A percentile compares a stretch with the other conserved stretches of the same genome.
These are phyloP conservation scores for Echites panduratus DNA, from an alignment of 257 asterid species.

Conservation along the genomic window DNA sequence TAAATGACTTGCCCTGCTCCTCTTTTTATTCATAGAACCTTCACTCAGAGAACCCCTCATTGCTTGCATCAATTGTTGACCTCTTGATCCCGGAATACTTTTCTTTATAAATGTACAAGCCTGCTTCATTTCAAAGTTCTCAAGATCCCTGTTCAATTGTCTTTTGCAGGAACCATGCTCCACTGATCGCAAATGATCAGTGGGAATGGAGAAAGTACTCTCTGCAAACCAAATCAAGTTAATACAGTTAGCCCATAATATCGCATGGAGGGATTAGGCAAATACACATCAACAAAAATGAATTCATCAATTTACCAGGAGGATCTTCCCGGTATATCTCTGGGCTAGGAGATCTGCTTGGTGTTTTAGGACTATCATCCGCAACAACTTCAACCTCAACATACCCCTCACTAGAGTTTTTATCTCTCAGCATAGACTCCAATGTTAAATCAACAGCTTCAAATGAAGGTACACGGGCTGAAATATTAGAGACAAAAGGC, in stretches of 20 bases:
- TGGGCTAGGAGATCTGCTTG: constrained; percentile 62
- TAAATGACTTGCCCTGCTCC: constrained; percentile 31
- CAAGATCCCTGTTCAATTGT: constrained; percentile 49
- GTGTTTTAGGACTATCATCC: constrained; percentile 21
- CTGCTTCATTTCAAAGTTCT: constrained; percentile 46
- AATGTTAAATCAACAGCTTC: constrained; percentile 25
- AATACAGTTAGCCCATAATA: background rate
- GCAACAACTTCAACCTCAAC: constrained; percentile 9
- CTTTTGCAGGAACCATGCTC: constrained; percentile 54
- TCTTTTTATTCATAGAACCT: constrained; percentile 43
- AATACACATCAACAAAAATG: background rate
- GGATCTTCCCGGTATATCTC: constrained; percentile 68
- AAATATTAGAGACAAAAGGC: constrained; percentile 20
- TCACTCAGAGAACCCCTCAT: constrained; percentile 34
- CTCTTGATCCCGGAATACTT: constrained; percentile 45
- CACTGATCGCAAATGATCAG: constrained; percentile 25
- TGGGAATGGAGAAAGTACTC: constrained; percentile 32
- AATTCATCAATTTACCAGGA: constrained; percentile 38
- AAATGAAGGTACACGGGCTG: constrained; percentile 16
- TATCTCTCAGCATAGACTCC: constrained; percentile 28
- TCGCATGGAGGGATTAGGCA: background rate
- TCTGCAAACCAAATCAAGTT: constrained; percentile 26
- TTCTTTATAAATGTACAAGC: constrained; percentile 45
- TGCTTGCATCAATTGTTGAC: constrained; percentile 54
- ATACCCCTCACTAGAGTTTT: constrained; percentile 16